Evolutionary conservation across 805 yeast species (phyloP).

Genomic region (Lachancea mirantina): DNA sequence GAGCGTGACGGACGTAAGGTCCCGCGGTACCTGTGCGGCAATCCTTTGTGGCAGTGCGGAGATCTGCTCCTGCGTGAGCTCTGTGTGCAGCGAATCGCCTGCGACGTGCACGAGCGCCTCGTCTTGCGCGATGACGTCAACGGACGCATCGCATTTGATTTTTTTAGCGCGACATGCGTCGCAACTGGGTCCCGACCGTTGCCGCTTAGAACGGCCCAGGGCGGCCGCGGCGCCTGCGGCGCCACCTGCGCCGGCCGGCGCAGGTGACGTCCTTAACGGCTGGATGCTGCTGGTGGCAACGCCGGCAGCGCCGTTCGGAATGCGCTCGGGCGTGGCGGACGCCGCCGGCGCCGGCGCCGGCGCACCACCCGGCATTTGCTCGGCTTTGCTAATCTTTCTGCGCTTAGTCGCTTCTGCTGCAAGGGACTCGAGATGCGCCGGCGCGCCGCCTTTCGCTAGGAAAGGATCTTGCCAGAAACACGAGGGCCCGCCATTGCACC

Average conservation of each 20-base stretch:
- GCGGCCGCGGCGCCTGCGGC: slow-evolving; percentile 3
- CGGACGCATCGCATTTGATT: slow-evolving; percentile 67
- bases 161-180: slow-evolving; percentile 63
- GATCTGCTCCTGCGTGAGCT: slow-evolving; percentile 8
- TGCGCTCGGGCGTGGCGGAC: slow-evolving; percentile 1
- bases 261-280: neutral
- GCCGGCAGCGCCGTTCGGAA: slow-evolving; percentile 3
- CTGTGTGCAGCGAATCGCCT: slow-evolving; percentile 19
- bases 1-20: slow-evolving; percentile 50
- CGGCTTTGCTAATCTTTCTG: no score
- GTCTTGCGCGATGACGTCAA: slow-evolving; percentile 34
- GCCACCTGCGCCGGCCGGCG: neutral
- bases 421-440: no score
- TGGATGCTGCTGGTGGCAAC: slow-evolving; percentile 2
- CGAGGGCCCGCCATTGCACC: no score
- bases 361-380: no score
- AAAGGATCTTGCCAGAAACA: no score
- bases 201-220: slow-evolving; percentile 34
- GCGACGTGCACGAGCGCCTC: slow-evolving; percentile 16
- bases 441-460: no score
- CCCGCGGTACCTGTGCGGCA: slow-evolving; percentile 26
- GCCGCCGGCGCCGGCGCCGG: no score
- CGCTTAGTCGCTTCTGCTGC: no score
- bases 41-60: slow-evolving; percentile 1
- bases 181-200: slow-evolving; percentile 69